These are phyloP conservation scores for Quercus phellos DNA, from an alignment of 331 rosid species.

Conservation along the genomic window DNA sequence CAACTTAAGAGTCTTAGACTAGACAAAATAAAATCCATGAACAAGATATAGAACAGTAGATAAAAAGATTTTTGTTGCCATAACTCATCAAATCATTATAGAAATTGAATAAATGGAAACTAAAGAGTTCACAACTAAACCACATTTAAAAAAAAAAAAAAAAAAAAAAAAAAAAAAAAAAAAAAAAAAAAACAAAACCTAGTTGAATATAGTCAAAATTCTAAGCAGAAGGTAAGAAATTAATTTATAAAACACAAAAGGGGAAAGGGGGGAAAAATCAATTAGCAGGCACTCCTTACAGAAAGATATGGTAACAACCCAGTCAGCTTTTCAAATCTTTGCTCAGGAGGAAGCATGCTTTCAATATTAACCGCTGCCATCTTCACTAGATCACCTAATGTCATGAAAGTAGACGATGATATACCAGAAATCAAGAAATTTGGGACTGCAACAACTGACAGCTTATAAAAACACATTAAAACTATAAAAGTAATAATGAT, in stretches of 20 bases:
- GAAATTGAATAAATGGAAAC: not conserved
- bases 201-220: not conserved
- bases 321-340: slow-evolving; percentile 45
- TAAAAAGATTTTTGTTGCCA: not conserved
- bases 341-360: slow-evolving; percentile 50
- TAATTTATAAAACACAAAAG: not conserved
- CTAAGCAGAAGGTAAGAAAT: not conserved
- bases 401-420: slow-evolving; percentile 18
- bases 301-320: slow-evolving; percentile 71
- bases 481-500: not conserved
- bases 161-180: not conserved
- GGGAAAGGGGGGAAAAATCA: not conserved
- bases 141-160: too few relatives aligned
- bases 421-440: not conserved
- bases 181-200: not conserved
- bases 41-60: not conserved
- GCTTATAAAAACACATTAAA: too few relatives aligned
- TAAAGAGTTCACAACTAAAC: not conserved
- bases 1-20: too few relatives aligned
- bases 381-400: slow-evolving; percentile 78
- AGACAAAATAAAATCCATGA: not conserved
- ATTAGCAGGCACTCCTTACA: slow-evolving; percentile 46
- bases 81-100: not conserved
- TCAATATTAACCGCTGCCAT: slow-evolving; percentile 69
- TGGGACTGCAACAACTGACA: not conserved